phyloP scores from a whole-genome alignment of 345 rosid species.

The Acer saccharum region DNA sequence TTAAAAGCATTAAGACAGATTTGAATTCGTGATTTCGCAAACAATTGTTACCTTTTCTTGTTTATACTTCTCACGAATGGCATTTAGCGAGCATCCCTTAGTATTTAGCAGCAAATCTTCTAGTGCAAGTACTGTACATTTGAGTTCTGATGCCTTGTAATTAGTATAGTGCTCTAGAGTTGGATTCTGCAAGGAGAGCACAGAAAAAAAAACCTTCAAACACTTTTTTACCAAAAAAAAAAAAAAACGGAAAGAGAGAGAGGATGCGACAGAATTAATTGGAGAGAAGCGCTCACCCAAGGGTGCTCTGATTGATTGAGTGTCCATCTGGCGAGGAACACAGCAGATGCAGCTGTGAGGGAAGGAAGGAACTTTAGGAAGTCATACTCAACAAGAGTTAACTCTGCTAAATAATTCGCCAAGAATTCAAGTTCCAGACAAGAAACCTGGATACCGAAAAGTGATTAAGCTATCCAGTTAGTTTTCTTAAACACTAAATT shows the following conservation, averaged over 20 bases:
- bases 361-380: constrained; percentile 83
- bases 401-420: constrained; percentile 86
- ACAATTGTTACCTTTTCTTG: constrained; percentile 62
- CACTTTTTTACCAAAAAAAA: background rate
- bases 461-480: constrained; percentile 5
- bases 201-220: constrained; percentile 1
- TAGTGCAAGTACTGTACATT: constrained; percentile 67
- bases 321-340: constrained; percentile 89
- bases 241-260: background rate
- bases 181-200: constrained; percentile 54
- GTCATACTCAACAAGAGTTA: constrained; percentile 75
- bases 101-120: constrained; percentile 79
- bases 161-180: constrained; percentile 86
- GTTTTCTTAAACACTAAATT: constrained; percentile 2
- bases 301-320: constrained; percentile 79
- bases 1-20: background rate
- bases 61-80: constrained; percentile 75
- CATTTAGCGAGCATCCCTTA: constrained; percentile 55
- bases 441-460: constrained; percentile 50
- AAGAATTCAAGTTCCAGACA: constrained; percentile 66
- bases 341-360: constrained; percentile 82
- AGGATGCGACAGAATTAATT: background rate
- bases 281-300: constrained; percentile 64
- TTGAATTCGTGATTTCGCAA: background rate
- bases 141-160: constrained; percentile 61